Evolutionary conservation across 352 stramenopile species (phyloP), one percentile per base, ranked within the genome.

Genomic region (Blastocystis sp.): DNA sequence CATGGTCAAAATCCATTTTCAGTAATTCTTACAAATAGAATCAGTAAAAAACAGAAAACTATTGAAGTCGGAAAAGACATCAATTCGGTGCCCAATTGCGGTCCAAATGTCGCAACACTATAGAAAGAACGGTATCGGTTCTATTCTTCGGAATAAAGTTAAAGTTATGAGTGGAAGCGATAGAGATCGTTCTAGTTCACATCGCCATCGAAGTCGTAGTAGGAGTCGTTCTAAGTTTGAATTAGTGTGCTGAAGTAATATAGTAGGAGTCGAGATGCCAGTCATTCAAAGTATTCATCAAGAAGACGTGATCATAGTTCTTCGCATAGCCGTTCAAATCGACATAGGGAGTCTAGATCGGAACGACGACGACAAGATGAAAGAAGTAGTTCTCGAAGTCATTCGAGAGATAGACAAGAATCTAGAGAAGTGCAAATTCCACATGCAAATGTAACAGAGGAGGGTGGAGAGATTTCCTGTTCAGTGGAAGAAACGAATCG

Each of bases 401-500:
- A 61, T 32, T n/a, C 54, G 12, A 61, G 27, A n/a, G 54, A 12
- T 16, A 32, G 27, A 61, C 27, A 12, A 61, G 54, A n/a, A 16
- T n/a, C 54, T 7, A 14, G 27, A n/a, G 54, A 61, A 14, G 54
- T 14, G 27, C 12, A 3, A 32, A 61, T 61, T 61, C 54, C 54
- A 2, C 54, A 32, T 32, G 54, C 54, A 61, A 12, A 14, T 32
- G 27, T 32, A 61, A 61, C 87, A 0, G 74, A 88, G 59, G n/a
- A 14, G n/a, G 66, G 78, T 39, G 88, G 81, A 12, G 88, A 89
- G 63, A 87, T 89, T 35, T 88, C 71, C 4, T 89, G 85, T 57
- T 88, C 88, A 9, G 63, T 89, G 29, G 88, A 89, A 57, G 88
- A 89, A 39, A 89, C 88, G 4, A 89, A 89, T 46, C 54, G 81